Conservation (phyloP, 495 filamentous ascomycete species). For the Aspergillus panamensis region DNA sequence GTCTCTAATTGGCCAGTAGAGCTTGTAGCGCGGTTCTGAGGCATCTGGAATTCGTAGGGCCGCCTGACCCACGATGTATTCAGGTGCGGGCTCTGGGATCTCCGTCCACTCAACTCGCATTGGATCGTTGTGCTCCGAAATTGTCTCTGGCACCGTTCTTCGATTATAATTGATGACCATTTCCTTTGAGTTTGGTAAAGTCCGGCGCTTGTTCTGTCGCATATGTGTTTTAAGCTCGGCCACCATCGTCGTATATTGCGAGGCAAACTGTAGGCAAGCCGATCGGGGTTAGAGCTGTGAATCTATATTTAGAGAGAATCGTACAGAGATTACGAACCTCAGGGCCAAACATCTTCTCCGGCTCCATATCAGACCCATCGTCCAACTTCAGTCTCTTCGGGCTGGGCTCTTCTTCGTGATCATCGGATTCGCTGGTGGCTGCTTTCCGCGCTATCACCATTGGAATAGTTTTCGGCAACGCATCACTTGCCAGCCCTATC, state of each 20-base stretch:
- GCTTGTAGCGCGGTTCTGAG: constrained; percentile 83
- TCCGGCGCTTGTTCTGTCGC: constrained; percentile 86
- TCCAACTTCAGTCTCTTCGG: constrained; percentile 83
- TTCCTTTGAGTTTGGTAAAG: constrained; percentile 93
- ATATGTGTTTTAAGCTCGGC: constrained; percentile 84
- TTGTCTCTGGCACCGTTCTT: constrained; percentile 72
- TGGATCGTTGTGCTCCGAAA: constrained; percentile 91
- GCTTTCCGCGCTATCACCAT: constrained; percentile 86
- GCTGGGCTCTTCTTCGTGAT: constrained; percentile 66
- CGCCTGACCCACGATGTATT: constrained; percentile 74
- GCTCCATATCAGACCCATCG: constrained; percentile 53
- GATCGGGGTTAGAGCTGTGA: not conserved
- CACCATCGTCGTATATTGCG: constrained; percentile 75
- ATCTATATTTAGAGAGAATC: not conserved
- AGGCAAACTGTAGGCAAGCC: constrained; percentile 52
- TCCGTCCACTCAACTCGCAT: constrained; percentile 95
- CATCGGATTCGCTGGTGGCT: constrained; percentile 73
- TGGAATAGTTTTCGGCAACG: constrained; percentile 86
- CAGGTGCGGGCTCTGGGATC: constrained; percentile 60
- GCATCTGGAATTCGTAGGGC: constrained; percentile 83
- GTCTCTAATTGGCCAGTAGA: constrained; percentile 86
- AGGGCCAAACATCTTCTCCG: constrained; percentile 79
- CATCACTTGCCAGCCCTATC: constrained; percentile 90
- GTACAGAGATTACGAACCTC: constrained; percentile 53
- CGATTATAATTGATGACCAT: constrained; percentile 90